Evolutionary conservation across 371 early-diverging fungal species (phyloP).

Genomic region (Batkoa obscura): DNA sequence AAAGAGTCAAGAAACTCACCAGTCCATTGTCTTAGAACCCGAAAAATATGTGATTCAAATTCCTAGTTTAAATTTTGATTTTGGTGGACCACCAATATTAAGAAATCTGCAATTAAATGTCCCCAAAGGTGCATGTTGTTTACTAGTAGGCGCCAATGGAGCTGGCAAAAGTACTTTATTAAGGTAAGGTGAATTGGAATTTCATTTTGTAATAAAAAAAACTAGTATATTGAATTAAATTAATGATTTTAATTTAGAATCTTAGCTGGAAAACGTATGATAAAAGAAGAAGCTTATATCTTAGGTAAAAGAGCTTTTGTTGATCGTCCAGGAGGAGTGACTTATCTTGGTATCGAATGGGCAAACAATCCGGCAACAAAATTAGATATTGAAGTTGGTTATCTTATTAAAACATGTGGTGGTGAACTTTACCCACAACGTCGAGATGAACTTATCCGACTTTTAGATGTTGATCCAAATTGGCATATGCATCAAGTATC

Average conservation of each 20-base stretch:
- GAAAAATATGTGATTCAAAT: conserved; percentile 3
- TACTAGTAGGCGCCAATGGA: conserved; percentile 9
- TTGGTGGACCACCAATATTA: conserved; percentile 8
- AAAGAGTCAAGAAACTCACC: too few species aligned
- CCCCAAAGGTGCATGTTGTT: conserved; percentile 4
- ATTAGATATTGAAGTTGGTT: conserved; percentile 41
- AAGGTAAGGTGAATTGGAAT: not conserved
- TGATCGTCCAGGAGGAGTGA: conserved; percentile 36
- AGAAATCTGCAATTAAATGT: conserved; percentile 1
- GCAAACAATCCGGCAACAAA: conserved; percentile 30
- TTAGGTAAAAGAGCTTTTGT: conserved; percentile 42
- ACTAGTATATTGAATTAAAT: not conserved
- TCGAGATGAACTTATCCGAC: conserved; percentile 29
- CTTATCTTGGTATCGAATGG: conserved; percentile 72
- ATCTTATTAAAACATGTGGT: conserved; percentile 44
- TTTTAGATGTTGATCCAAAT: conserved; percentile 43
- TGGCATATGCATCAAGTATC: conserved; percentile 59
- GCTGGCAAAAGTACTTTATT: conserved; percentile 11
- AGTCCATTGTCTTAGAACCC: too few species aligned
- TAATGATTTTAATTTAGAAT: not conserved
- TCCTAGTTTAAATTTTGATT: conserved; percentile 5
- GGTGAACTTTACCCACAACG: conserved; percentile 42
- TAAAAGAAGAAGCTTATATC: conserved; percentile 26
- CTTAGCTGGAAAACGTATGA: conserved; percentile 43
- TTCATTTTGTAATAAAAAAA: not conserved